These are phyloP conservation scores for Leccinum cinnamomeum DNA, from an alignment of 1,284 basidiomycete genomes.

Conservation along the genomic window DNA sequence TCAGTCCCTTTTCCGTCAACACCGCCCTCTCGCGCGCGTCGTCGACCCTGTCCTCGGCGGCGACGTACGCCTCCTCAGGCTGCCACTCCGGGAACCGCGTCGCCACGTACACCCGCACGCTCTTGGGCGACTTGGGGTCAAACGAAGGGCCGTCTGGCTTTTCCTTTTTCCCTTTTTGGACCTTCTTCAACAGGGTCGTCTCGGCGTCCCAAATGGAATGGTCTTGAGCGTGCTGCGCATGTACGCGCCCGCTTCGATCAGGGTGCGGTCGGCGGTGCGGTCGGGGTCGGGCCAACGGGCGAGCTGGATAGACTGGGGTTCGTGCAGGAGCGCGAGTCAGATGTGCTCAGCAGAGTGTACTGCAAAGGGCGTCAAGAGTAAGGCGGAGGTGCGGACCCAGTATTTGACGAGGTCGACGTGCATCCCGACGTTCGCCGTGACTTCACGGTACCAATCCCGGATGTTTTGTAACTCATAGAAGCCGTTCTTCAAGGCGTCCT, in stretches of 20 bases:
- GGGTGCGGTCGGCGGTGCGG: slow-evolving; percentile 46
- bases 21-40: slow-evolving; percentile 72
- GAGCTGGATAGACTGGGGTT: slow-evolving; percentile 75
- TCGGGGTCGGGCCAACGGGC: slow-evolving; percentile 70
- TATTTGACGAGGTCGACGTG: slow-evolving; percentile 75
- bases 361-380: slow-evolving; percentile 87
- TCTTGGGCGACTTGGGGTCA: slow-evolving; percentile 84
- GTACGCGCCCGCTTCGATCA: slow-evolving; percentile 78
- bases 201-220: slow-evolving; percentile 92
- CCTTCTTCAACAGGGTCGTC: slow-evolving; percentile 72
- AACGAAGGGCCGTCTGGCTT: slow-evolving; percentile 49
- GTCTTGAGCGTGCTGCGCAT: slow-evolving; percentile 85
- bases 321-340: slow-evolving; percentile 76
- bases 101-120: slow-evolving; percentile 79
- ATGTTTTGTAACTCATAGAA: slow-evolving; percentile 95
- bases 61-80: slow-evolving; percentile 58
- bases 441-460: slow-evolving; percentile 96
- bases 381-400: slow-evolving; percentile 82
- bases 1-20: slow-evolving; percentile 74
- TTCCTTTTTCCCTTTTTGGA: slow-evolving; percentile 51
- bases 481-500: slow-evolving; percentile 92
- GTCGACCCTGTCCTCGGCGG: slow-evolving; percentile 68
- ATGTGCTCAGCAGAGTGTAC: slow-evolving; percentile 96
- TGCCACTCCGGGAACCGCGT: slow-evolving; percentile 95
- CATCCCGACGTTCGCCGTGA: slow-evolving; percentile 89